phyloP scores from a whole-genome alignment of 768 basidiomycete genomes.

The Chlorophyllum brunneum region DNA sequence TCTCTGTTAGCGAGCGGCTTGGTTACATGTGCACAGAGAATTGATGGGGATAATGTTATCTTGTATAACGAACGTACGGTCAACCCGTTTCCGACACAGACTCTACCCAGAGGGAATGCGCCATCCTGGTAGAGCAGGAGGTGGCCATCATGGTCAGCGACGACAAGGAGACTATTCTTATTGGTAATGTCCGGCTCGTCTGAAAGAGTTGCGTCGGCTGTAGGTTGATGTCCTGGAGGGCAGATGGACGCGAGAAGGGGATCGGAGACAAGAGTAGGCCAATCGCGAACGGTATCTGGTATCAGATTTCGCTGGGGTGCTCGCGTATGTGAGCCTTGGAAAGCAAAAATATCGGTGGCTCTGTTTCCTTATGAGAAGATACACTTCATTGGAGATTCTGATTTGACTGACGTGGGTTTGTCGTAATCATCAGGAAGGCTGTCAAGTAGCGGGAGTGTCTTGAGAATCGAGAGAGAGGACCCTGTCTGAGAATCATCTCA shows the following conservation, averaged over 20 bases:
- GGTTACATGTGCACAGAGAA: conserved; percentile 27
- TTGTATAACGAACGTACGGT: conserved; percentile 49
- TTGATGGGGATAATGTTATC: conserved; percentile 25
- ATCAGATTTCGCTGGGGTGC: conserved; percentile 36
- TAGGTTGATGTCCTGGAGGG: conserved; percentile 32
- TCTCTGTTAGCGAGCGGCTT: conserved; percentile 28
- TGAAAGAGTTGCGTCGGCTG: conserved; percentile 21
- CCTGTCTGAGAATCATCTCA: conserved; percentile 59
- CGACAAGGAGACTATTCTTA: conserved; percentile 60
- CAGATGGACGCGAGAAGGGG: conserved; percentile 59
- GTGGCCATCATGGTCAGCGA: conserved; percentile 53
- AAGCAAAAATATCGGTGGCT: conserved; percentile 77
- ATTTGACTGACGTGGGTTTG: conserved; percentile 53
- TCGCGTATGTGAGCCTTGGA: conserved; percentile 64
- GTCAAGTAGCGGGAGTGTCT: conserved; percentile 68
- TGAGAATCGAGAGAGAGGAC: conserved; percentile 68
- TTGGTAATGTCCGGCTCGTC: conserved; percentile 51
- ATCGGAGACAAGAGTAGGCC: conserved; percentile 64
- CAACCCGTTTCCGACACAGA: conserved; percentile 4
- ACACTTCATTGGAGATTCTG: conserved; percentile 10
- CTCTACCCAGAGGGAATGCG: conserved; percentile 61
- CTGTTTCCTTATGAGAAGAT: conserved; percentile 33
- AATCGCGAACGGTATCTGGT: conserved; percentile 59
- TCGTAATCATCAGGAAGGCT: conserved; percentile 63
- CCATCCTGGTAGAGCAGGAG: conserved; percentile 74